Evolutionary conservation across 2,329 filamentous ascomycete species (phyloP).

Genomic region (Aspergillus pseudoglaucus): DNA sequence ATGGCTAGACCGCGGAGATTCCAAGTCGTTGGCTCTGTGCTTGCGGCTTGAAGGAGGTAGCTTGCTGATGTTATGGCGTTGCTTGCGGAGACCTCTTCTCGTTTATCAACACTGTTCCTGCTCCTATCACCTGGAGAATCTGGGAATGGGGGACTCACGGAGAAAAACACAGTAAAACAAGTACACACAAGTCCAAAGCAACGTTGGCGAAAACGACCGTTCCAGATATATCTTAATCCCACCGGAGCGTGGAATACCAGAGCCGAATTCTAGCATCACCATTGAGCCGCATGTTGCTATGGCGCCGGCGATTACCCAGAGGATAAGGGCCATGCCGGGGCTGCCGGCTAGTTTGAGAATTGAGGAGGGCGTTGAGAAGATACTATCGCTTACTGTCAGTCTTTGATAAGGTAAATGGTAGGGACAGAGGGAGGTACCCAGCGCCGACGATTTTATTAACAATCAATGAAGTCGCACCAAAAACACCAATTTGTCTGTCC

Average conservation of each 20-base stretch:
- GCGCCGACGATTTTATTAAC: constrained; percentile 18
- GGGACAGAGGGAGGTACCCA: constrained; percentile 12
- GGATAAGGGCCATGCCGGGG: constrained; percentile 48
- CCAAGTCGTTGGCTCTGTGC: constrained; percentile 18
- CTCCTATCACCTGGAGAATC: too few species aligned
- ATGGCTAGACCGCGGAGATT: constrained; percentile 21
- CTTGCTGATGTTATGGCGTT: constrained; percentile 19
- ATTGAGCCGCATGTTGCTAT: constrained; percentile 43
- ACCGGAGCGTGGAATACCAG: constrained; percentile 40
- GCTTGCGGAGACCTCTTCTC: constrained; percentile 14
- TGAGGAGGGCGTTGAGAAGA: constrained; percentile 52
- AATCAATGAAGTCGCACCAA: constrained; percentile 14
- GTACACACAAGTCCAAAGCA: constrained; percentile 44
- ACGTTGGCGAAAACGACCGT: constrained; percentile 39
- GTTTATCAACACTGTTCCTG: background rate
- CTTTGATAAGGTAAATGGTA: background rate
- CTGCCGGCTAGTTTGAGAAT: constrained; percentile 51
- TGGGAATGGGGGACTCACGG: constrained; percentile 1
- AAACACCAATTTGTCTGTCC: constrained; percentile 13
- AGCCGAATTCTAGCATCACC: constrained; percentile 44
- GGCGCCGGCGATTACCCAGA: constrained; percentile 49
- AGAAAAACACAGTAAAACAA: constrained; percentile 42
- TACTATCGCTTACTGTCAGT: constrained; percentile 6
- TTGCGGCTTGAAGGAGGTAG: constrained; percentile 19
- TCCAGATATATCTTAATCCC: constrained; percentile 47